phyloP scores from a whole-genome alignment of 139 green algal genomes.

The Zygnema cylindricum region DNA sequence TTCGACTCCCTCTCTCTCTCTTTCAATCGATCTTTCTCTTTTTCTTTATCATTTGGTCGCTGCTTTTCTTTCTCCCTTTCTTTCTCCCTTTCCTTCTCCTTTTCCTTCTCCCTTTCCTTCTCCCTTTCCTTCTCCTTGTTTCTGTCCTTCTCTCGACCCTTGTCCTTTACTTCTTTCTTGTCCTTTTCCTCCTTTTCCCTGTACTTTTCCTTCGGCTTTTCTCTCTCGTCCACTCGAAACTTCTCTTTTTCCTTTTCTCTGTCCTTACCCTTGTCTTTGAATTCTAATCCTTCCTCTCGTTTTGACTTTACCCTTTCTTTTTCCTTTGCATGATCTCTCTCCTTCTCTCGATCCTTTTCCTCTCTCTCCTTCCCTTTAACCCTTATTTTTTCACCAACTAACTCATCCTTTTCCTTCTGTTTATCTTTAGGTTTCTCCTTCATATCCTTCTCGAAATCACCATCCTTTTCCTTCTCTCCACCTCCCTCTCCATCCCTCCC shows the following conservation, averaged over 20 bases:
- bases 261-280: background rate
- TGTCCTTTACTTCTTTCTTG: background rate
- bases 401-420: slow-evolving; percentile 5
- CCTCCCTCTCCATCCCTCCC: background rate
- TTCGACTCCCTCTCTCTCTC: slow-evolving; percentile 6
- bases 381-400: background rate
- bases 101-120: slow-evolving; percentile 2
- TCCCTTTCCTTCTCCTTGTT: slow-evolving; percentile 10
- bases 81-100: background rate
- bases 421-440: slow-evolving; percentile 11
- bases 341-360: background rate
- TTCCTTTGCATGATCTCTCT: background rate
- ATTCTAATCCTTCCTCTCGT: background rate
- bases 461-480: background rate
- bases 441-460: background rate
- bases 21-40: background rate
- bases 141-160: slow-evolving; percentile 8
- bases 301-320: background rate
- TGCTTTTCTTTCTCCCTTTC: background rate
- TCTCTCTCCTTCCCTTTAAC: slow-evolving; percentile 14
- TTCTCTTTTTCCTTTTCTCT: background rate
- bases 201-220: background rate
- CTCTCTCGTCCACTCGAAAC: background rate
- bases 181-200: background rate
- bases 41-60: slow-evolving; percentile 7